Evolutionary conservation across 202 grass and related monocot species (phyloP), one percentile per base, ranked within the genome.

Genomic region (Schoenoplectus tabernaemontani): DNA sequence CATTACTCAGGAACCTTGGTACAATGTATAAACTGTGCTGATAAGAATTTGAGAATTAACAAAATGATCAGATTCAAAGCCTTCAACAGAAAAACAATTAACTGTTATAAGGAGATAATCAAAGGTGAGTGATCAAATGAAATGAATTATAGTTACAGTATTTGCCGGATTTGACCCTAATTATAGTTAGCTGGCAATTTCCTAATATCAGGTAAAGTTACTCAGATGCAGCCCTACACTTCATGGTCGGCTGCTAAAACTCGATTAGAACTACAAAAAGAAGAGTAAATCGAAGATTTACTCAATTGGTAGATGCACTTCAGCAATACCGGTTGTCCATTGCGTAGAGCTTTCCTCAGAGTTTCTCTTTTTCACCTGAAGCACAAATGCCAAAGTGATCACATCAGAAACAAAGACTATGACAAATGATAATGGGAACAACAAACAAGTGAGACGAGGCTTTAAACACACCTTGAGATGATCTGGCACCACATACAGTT

Each of bases 351-450:
- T 95, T 81, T 99, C 96, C 82, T 99, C 92, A 5, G 87, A 91
- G 76, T 99, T 84, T 83, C 93, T 95, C 88, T 99, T 99, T 81
- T 90, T 99, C 68, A 95, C 92, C 92, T 99, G 57, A 66, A 90
- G 86, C 26, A 15, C 81, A 87, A 22, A 77, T 59, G 42, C 42
- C 57, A 65, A 65, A 2, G 62, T n/a, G n/a, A 36, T 19, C 51
- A 56, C 17, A 59, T 59, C 17, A 59, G 22, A 64, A 64, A 59
- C 56, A 79, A 82, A 7, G 39, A 2, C n/a, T n/a, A 51, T 53
- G 64, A 66, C 65, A n/a, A 74, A 28, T 20, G 4, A 44, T 15
- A 57, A 47, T 10, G 23, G 60, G 57, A 32, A 37, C 15, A n/a
- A n/a, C 34, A 59, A 51, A 13, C 34, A 65, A 63, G 23, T 17